Base-by-base conservation (phyloP, 805 yeast genomes). In the Diddensiella transvaalensis region DNA sequence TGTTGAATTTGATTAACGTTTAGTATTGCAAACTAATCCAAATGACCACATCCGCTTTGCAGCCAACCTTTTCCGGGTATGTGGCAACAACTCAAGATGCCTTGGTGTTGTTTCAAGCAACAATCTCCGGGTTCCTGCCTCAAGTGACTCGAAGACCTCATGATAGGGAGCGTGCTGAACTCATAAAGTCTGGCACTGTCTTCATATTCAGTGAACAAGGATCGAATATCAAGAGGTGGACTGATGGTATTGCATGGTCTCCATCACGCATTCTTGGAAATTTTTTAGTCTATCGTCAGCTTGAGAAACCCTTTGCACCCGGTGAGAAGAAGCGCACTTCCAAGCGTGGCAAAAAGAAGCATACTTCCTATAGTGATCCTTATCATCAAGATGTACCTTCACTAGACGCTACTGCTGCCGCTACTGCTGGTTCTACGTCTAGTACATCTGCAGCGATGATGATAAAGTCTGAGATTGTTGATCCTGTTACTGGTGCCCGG, bases 181-280 rank as follows among this genome's bases (percentile, higher is more conserved):
- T 87, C 43, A 87, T 90, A 29, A 69, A 73, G 47, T 81, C 88
- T 6, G 96, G 96, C 0, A 80, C 81, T 56, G 81, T 88, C 1
- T 89, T 90, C 66, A 87, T 91, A 1, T 89, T 90, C 60, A 78
- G 84, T 42, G 96, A 90, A 65, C 87, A 85, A 56, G 71, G 77
- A 10, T 81, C 90, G 0, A 89, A 91, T 2, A 89, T 90, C 51
- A 86, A 85, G 62, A 74, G 98, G 50, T 90, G 98, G 98, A 90
- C 98, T 1, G 98, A 90, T 61, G 96, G 96, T n/a, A 78, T 87
- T 11, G 73, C 90, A 11, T 90, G 98, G 98, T 81, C 90, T 2
- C 96, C 97, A 0, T 84, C 95, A 1, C 73, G 97, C 42, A 88
- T 90, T 35, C 73, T 88, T 22, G 96, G 96, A 3, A 74, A 93